phyloP scores from a whole-genome alignment of 768 basidiomycete genomes.

The Lentinula detonsa region DNA sequence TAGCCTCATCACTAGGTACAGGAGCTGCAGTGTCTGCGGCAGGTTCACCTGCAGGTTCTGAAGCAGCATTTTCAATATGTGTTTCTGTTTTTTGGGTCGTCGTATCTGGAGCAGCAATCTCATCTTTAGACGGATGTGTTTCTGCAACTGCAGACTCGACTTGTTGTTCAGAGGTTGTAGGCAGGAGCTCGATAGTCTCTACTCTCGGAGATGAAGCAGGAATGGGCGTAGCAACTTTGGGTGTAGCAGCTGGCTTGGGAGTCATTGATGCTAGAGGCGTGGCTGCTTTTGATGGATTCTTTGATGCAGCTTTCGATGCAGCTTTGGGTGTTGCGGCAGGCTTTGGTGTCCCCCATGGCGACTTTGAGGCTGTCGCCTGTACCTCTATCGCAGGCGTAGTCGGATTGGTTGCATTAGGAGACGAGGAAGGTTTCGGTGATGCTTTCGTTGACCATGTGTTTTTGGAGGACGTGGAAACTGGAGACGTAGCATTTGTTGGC shows the following conservation, averaged over 20 bases:
- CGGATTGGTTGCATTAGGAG: not conserved
- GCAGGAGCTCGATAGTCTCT: not conserved
- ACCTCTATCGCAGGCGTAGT: not conserved
- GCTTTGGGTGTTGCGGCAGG: slow-evolving; percentile 3
- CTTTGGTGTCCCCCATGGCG: slow-evolving; percentile 4
- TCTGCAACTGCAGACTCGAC: slow-evolving; percentile 7
- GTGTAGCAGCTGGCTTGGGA: not conserved
- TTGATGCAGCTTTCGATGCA: not conserved
- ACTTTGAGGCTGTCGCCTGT: not conserved
- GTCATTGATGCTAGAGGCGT: not conserved
- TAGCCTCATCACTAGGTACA: not conserved
- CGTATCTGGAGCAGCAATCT: not conserved
- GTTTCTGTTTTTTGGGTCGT: slow-evolving; percentile 3
- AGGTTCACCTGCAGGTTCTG: not conserved
- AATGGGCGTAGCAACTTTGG: slow-evolving; percentile 1
- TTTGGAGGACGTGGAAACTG: not conserved
- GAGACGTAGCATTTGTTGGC: not conserved
- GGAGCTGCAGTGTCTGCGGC: not conserved
- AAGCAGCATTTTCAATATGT: not conserved
- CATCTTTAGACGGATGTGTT: not conserved
- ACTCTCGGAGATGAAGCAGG: not conserved
- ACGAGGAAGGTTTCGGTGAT: not conserved
- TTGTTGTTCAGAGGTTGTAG: slow-evolving; percentile 1
- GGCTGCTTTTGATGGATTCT: not conserved
- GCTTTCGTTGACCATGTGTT: not conserved